phyloP scores from a whole-genome alignment of 768 basidiomycete genomes.

The Auricularia sp. region DNA sequence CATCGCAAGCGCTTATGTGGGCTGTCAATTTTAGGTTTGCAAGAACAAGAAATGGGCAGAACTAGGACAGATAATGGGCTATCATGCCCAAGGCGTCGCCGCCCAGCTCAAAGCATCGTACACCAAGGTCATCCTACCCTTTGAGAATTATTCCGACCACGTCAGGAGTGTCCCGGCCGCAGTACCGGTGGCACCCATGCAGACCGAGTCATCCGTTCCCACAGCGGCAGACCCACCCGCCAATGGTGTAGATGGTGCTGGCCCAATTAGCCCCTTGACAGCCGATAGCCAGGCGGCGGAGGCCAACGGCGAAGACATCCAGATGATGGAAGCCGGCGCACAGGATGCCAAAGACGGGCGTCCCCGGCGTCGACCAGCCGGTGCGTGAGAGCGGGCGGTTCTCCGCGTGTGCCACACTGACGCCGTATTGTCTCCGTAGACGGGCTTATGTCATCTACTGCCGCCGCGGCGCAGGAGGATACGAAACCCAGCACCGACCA shows the following conservation, averaged over 20 bases:
- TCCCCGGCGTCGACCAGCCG: conserved; percentile 1
- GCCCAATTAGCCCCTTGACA: background rate
- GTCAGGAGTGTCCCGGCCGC: conserved; percentile 51
- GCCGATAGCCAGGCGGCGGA: background rate
- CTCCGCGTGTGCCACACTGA: background rate
- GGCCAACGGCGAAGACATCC: background rate
- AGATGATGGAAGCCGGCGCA: conserved; percentile 1
- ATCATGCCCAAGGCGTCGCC: conserved; percentile 72
- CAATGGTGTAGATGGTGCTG: background rate
- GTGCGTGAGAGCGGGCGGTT: background rate
- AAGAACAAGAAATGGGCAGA: conserved; percentile 81
- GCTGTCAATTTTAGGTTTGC: conserved; percentile 48
- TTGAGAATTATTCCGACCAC: conserved; percentile 78
- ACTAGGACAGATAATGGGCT: conserved; percentile 72
- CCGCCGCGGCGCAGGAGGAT: background rate
- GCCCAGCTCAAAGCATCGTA: conserved; percentile 88
- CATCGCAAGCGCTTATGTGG: conserved; percentile 9
- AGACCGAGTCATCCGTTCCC: background rate
- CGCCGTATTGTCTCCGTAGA: background rate
- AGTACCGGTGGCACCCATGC: background rate
- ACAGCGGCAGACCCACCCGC: background rate
- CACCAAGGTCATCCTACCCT: conserved; percentile 86
- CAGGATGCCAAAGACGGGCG: background rate
- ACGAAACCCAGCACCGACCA: background rate
- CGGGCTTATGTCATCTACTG: background rate